Evolutionary conservation across 192 early-diverging fungal genomes (phyloP).

Genomic region (Gigaspora rosea): DNA sequence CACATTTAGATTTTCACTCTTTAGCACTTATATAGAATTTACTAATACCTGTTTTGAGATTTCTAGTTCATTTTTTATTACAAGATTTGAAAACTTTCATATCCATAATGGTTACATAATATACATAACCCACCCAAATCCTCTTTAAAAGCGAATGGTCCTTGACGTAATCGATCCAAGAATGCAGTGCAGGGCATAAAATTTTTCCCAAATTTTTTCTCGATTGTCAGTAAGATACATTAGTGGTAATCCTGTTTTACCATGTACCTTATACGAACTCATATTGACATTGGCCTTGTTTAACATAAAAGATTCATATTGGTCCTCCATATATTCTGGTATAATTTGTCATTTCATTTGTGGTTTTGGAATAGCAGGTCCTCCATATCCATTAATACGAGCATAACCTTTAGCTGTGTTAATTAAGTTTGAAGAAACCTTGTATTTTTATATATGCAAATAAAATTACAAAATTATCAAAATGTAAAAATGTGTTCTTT

Average conservation of each 20-base stretch:
- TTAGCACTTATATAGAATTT: too few relatives aligned
- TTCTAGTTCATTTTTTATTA: too few relatives aligned
- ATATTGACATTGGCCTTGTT: not conserved
- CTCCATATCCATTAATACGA: not conserved
- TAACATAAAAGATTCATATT: not conserved
- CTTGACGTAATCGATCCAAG: not conserved
- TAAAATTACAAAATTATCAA: too few relatives aligned
- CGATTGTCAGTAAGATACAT: not conserved
- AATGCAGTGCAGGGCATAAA: not conserved
- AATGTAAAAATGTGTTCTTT: too few relatives aligned
- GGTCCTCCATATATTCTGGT: not conserved
- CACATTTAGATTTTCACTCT: too few relatives aligned
- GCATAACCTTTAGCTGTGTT: not conserved
- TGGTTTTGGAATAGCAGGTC: not conserved
- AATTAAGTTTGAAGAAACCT: not conserved
- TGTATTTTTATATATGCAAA: not conserved
- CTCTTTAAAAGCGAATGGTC: not conserved
- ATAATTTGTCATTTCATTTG: not conserved
- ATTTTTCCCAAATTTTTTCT: constrained; percentile 1
- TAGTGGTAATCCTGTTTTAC: not conserved
- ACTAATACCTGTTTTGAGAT: too few relatives aligned
- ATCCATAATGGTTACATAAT: not conserved
- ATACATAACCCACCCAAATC: not conserved
- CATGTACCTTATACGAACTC: not conserved
- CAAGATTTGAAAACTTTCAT: not conserved